Percentiles rank a stretch among this genome's conserved stretches.
phyloP scores from a whole-genome alignment of 129 eudicot species.

The Saussurea involucrata region DNA sequence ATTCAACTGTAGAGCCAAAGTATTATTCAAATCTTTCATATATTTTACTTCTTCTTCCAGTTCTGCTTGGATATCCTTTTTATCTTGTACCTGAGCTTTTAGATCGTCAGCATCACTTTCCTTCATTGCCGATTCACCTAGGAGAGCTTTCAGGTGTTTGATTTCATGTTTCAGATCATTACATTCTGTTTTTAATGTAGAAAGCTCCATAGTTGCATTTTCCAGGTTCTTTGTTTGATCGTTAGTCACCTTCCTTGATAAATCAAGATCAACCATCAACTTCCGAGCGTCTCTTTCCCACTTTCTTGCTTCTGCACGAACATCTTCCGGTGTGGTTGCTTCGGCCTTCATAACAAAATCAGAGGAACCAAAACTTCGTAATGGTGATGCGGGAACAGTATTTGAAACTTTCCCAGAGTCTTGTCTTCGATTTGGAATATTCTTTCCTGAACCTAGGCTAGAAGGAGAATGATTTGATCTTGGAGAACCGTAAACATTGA shows the following conservation, averaged over 20 bases:
- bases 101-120: conserved; percentile 30
- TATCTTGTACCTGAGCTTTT: conserved; percentile 37
- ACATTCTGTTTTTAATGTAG: conserved; percentile 52
- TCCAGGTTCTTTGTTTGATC: conserved; percentile 42
- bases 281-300: conserved; percentile 84
- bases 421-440: conserved; percentile 35
- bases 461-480: conserved; percentile 33
- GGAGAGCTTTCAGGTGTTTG: conserved; percentile 41
- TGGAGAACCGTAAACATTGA: conserved; percentile 35
- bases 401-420: conserved; percentile 32
- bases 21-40: conserved; percentile 42
- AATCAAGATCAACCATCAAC: conserved; percentile 47
- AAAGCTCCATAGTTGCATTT: conserved; percentile 56
- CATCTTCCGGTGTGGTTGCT: conserved; percentile 47
- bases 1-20: conserved; percentile 42
- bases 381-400: conserved; percentile 41
- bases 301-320: conserved; percentile 62
- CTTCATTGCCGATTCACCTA: conserved; percentile 40
- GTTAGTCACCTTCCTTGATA: conserved; percentile 48
- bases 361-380: conserved; percentile 36
- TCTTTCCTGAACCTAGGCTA: conserved; percentile 33
- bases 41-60: conserved; percentile 53
- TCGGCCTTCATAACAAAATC: conserved; percentile 37
- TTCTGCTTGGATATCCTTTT: conserved; percentile 39
- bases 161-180: conserved; percentile 47